Base-by-base conservation (phyloP, 495 filamentous ascomycete species). In the Aspergillus ellipticus region DNA sequence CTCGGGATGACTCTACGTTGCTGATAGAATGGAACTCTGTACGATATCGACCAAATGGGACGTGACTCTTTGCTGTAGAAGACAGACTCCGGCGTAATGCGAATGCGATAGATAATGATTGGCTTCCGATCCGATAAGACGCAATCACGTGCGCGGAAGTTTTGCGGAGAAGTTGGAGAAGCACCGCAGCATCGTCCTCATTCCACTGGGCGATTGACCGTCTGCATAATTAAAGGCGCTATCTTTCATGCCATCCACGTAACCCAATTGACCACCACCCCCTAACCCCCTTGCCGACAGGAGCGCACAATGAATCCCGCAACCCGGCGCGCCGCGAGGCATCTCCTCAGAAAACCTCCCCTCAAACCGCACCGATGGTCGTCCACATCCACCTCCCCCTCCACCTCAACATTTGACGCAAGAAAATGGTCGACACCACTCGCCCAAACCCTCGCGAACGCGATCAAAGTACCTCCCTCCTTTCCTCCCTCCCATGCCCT, bases 341-440 rank as follows among this genome's bases (percentile, higher is more conserved):
- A 70, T 39, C 45, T 70, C 56, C 63, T 56, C 55, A 63, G 58
- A 21, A 33, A 55, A 49, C 48, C 51, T 29, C 47, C 62, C 37
- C 43, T 53, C 29, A 55, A 29, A 51, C 49, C 60, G 17, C 66
- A 57, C 50, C 63, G 74, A 65, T 76, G 63, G 43, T 64, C 62
- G 33, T 76, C 75, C 37, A 69, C 71, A 59, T 65, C 26, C 21
- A 24, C 10, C 43, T 33, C 13, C 31, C 9, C 31, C 31, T 39
- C 2, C 35, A 15, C 35, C 35, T 39, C 35, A 1, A 39, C 35
- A 8, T 39, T 68, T 42, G 66, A 68, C 51, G 63, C 72, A 50
- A 72, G 80, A 67, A 33, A 84, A 76, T 96, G 92, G 89, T 94
- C 91, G 10, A 97, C 93, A 33, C 92, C 93, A 24, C 71, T 97